These are phyloP conservation scores for Blastocrithidia nonstop DNA, from an alignment of 208 protist species.

Conservation along the genomic window DNA sequence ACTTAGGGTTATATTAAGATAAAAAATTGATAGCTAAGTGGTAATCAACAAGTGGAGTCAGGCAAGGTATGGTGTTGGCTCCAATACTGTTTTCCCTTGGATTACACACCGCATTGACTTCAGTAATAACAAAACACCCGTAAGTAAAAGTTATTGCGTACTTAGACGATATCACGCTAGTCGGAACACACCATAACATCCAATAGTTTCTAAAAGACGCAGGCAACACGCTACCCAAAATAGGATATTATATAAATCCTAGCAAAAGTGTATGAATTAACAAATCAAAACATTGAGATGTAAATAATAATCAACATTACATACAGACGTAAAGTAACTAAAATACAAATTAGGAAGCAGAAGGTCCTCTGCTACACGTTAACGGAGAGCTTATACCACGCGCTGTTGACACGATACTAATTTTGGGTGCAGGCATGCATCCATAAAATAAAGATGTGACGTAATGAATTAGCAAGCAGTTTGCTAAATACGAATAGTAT, in stretches of 20 bases:
- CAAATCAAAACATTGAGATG: neutral
- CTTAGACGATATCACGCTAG: slow-evolving; percentile 14
- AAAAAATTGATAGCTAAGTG: neutral
- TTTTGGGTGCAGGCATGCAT: slow-evolving; percentile 12
- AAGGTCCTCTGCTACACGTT: too few species aligned
- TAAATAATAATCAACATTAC: neutral
- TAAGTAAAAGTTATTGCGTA: slow-evolving; percentile 9
- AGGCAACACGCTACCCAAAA: slow-evolving; percentile 1
- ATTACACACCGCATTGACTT: slow-evolving; percentile 3
- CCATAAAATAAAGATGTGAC: neutral
- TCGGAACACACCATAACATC: slow-evolving; percentile 4
- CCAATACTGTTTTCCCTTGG: slow-evolving; percentile 16
- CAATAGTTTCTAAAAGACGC: slow-evolving; percentile 4
- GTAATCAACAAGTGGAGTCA: slow-evolving; percentile 8
- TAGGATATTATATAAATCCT: slow-evolving; percentile 12
- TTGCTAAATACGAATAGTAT: slow-evolving; percentile 4
- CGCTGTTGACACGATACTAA: neutral
- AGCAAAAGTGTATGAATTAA: slow-evolving; percentile 8
- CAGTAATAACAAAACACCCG: slow-evolving; percentile 1
- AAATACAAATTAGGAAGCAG: neutral
- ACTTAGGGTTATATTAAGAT: slow-evolving; percentile 9
- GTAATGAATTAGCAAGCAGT: slow-evolving; percentile 3
- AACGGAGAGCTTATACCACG: neutral
- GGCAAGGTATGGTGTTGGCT: slow-evolving; percentile 17
- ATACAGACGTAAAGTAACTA: neutral